Conservation (phyloP, 768 basidiomycete genomes). For the Leccinum ochraceum region DNA sequence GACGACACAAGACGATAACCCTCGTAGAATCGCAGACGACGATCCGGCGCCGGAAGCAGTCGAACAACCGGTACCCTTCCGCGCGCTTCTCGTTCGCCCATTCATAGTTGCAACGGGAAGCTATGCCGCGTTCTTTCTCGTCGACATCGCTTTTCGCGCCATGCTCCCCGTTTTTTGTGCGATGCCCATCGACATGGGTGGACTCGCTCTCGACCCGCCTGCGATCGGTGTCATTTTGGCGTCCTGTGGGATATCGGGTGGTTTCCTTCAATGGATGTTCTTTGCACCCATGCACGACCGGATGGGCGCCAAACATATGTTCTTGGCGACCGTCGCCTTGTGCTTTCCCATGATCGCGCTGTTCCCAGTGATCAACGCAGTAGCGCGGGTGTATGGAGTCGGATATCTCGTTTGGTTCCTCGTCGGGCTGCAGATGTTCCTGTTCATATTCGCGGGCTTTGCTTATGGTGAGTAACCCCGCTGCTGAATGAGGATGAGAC, state of each 20-base stretch:
- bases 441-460: no score
- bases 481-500: no score
- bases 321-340: no score
- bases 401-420: no score
- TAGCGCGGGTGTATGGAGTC: no score
- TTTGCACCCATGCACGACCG: constrained; percentile 57
- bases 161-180: constrained; percentile 36
- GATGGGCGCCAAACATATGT: no score
- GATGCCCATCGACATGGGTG: constrained; percentile 33
- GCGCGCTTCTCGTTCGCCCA: constrained; percentile 47
- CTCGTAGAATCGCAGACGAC: not conserved
- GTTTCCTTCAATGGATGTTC: constrained; percentile 59
- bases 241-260: constrained; percentile 26
- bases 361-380: no score
- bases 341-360: no score
- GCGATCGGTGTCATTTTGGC: constrained; percentile 32
- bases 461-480: not conserved
- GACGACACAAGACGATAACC: not conserved
- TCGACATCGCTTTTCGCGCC: constrained; percentile 64
- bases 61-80: constrained; percentile 43
- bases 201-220: constrained; percentile 28
- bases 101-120: constrained; percentile 60
- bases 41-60: not conserved
- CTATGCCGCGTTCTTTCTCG: constrained; percentile 59
- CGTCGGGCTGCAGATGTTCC: no score